Conservation (phyloP, 2,329 filamentous ascomycete genomes). For the Lecanicillium sp. region DNA sequence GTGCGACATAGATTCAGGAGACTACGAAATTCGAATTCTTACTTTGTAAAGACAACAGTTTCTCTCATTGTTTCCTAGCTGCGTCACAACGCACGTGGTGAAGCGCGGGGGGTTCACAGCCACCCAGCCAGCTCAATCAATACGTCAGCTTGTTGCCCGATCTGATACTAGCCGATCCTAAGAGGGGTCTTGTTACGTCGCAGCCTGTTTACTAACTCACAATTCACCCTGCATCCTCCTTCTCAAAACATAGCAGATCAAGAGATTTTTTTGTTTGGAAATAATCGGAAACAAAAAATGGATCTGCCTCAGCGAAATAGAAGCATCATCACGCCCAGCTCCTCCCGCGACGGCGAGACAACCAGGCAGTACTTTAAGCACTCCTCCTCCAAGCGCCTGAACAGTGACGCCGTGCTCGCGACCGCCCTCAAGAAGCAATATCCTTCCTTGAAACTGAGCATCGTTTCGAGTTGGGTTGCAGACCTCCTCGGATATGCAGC, state of each 20-base stretch:
- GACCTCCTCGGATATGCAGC: slow-evolving; percentile 34
- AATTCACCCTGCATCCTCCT: not conserved
- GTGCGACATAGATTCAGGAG: too few relatives aligned
- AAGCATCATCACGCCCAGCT: not conserved
- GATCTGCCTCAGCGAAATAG: not conserved
- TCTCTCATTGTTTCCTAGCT: too few relatives aligned
- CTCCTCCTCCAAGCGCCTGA: slow-evolving; percentile 28
- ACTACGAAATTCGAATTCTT: too few relatives aligned
- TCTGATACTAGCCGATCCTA: not conserved
- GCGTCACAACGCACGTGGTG: too few relatives aligned
- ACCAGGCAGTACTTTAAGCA: slow-evolving; percentile 25
- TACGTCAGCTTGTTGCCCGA: too few relatives aligned
- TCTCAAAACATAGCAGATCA: not conserved
- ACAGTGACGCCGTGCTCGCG: slow-evolving; percentile 34
- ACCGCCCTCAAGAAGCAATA: slow-evolving; percentile 27
- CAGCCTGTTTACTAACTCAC: not conserved
- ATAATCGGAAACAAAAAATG: not conserved
- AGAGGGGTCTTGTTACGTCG: slow-evolving; percentile 7
- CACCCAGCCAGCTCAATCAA: too few relatives aligned
- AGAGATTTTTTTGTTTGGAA: not conserved
- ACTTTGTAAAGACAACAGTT: too few relatives aligned
- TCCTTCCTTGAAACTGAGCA: slow-evolving; percentile 4
- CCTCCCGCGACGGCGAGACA: not conserved
- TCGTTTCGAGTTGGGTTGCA: slow-evolving; percentile 13
- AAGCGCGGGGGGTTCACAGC: too few relatives aligned